Evolutionary conservation across 2,329 filamentous ascomycete species (phyloP).

Genomic region (Samsoniella hepiali): DNA sequence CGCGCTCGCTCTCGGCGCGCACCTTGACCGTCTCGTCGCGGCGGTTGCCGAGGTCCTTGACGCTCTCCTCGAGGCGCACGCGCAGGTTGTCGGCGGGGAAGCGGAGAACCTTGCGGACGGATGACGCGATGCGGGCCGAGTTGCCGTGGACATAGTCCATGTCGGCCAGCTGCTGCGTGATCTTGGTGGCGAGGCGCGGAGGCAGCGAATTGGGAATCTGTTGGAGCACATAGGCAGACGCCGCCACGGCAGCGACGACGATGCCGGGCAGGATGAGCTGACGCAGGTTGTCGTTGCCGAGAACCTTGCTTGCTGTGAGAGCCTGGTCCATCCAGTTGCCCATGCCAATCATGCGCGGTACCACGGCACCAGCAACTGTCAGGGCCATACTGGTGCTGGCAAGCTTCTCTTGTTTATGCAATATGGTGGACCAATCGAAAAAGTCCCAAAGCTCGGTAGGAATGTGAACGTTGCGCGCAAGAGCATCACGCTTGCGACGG

Average conservation of each 20-base stretch:
- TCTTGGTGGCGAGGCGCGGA: conserved; percentile 78
- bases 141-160: conserved; percentile 94
- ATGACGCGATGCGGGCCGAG: conserved; percentile 74
- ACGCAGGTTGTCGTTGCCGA: conserved; percentile 78
- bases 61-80: conserved; percentile 74
- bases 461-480: conserved; percentile 82
- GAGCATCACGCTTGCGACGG: conserved; percentile 71
- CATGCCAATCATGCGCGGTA: conserved; percentile 76
- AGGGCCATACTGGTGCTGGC: conserved; percentile 93
- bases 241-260: conserved; percentile 69
- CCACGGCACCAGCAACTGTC: conserved; percentile 83
- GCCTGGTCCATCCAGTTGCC: conserved; percentile 88
- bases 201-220: conserved; percentile 89
- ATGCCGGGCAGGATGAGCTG: conserved; percentile 78
- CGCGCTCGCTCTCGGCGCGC: conserved; percentile 78
- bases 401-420: conserved; percentile 91
- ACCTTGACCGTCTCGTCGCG: conserved; percentile 82
- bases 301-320: conserved; percentile 72
- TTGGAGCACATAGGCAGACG: conserved; percentile 74
- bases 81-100: conserved; percentile 84
- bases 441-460: conserved; percentile 90
- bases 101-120: conserved; percentile 85
- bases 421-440: conserved; percentile 77
- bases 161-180: conserved; percentile 72
- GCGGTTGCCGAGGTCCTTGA: conserved; percentile 76